phyloP scores from a whole-genome alignment of 768 basidiomycete species.

The Pholiota conissans region DNA sequence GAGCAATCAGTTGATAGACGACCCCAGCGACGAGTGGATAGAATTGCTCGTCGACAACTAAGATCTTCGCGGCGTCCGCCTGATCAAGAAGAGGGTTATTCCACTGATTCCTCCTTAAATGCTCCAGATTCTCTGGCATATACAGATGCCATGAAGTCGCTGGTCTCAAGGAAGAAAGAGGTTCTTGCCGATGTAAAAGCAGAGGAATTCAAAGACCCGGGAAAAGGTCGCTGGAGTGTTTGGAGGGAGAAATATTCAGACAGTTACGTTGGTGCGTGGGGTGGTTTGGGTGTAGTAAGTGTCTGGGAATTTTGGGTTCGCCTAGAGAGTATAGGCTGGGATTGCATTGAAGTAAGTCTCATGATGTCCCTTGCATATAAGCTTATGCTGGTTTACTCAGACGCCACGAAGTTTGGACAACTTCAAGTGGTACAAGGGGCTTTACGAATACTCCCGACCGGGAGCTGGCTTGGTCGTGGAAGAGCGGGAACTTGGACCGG shows the following conservation, averaged over 20 bases:
- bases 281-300: constrained; percentile 81
- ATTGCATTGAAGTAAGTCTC: constrained; percentile 71
- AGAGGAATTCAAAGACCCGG: constrained; percentile 82
- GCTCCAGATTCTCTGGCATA: constrained; percentile 73
- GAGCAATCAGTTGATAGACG: constrained; percentile 44
- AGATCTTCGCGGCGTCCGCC: constrained; percentile 33
- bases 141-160: constrained; percentile 52
- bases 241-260: constrained; percentile 83
- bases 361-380: neutral
- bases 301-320: constrained; percentile 97
- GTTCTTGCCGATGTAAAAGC: constrained; percentile 82
- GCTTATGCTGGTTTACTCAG: constrained; percentile 27
- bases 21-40: constrained; percentile 58
- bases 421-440: constrained; percentile 80
- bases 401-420: constrained; percentile 62
- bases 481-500: constrained; percentile 68
- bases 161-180: constrained; percentile 50
- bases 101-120: constrained; percentile 77
- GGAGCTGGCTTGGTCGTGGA: constrained; percentile 37
- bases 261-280: constrained; percentile 89
- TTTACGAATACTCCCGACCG: constrained; percentile 77
- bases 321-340: constrained; percentile 85
- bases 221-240: constrained; percentile 56
- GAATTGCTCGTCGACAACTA: constrained; percentile 52
- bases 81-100: constrained; percentile 72